Evolutionary conservation across 495 filamentous ascomycete genomes (phyloP), one percentile per base, ranked within the genome.

Genomic region (Trichoderma asperelloides): DNA sequence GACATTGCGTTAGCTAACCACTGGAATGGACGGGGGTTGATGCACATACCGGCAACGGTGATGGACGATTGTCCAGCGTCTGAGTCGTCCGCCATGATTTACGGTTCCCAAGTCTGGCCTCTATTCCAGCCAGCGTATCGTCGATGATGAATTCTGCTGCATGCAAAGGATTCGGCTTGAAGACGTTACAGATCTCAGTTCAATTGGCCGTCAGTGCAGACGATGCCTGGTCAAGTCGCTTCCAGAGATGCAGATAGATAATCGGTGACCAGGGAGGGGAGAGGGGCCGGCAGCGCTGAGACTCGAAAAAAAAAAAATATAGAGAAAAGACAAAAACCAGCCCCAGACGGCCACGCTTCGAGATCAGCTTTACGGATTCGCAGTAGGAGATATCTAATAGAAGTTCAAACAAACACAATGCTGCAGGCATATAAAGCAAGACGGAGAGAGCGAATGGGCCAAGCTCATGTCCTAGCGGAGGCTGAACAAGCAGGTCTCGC

Each of bases 21-120:
- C 11, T 27, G 3, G n/a, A 1, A 12, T 65, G 41, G 41, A 27
- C 6, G 3, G 40, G 27, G 21, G 21, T 23, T 30, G 23, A 23
- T 23, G 16, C 55, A 57, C 79, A 33, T 77, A 85, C 83, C 82
- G 67, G 86, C 82, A 69, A 90, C 88, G 41, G 86, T 87, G 73
- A 97, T 65, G 64, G 64, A 65, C 43, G 64, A 47, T 41, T 65
- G 64, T 15, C 62, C 62, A 13, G 62, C 18, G 33, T 37, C 33
- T 37, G 33, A 37, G 33, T 37, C 33, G 33, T 43, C 62, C 25
- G 9, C 55, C 55, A 60, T 60, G 23, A 25, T 60, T 15, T 21
- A 27, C 23, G 7, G 47, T 21, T 25, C 23, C 47, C 47, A 18
- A 21, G 5, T n/a, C 18, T 51, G 47, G n/a, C 47, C n/a, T 51